Conservation (phyloP, 495 filamentous ascomycete species). For the Cudoniella acicularis region DNA sequence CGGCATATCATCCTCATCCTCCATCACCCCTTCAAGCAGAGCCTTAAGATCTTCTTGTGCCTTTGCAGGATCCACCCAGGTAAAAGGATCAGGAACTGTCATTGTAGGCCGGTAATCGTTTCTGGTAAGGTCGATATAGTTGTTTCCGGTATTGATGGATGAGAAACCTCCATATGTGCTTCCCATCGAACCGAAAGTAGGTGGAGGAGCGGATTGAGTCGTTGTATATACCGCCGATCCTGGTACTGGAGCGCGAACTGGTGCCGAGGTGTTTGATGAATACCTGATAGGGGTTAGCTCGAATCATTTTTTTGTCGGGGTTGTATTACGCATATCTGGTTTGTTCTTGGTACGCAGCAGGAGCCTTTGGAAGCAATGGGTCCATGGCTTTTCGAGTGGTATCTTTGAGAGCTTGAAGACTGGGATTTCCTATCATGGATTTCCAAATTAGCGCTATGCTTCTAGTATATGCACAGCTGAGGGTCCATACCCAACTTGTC, state of each 20-base stretch:
- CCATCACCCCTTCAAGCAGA: slow-evolving; percentile 80
- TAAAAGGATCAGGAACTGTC: slow-evolving; percentile 45
- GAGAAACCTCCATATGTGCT: slow-evolving; percentile 16
- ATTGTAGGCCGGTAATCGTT: slow-evolving; percentile 14
- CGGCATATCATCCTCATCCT: slow-evolving; percentile 69
- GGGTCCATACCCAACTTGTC: slow-evolving; percentile 2
- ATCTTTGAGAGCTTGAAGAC: slow-evolving; percentile 22
- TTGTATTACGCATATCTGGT: slow-evolving; percentile 4
- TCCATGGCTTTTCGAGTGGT: slow-evolving; percentile 8
- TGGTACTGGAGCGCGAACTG: slow-evolving; percentile 10
- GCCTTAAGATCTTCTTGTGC: slow-evolving; percentile 85
- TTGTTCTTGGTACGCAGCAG: slow-evolving; percentile 9
- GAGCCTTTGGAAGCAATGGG: slow-evolving; percentile 16
- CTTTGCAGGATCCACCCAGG: slow-evolving; percentile 72
- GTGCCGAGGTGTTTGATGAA: not conserved
- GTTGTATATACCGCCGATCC: slow-evolving; percentile 15
- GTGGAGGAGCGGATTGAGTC: slow-evolving; percentile 15
- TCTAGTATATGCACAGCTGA: not conserved
- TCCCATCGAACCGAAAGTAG: slow-evolving; percentile 23
- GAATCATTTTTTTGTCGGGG: too few relatives aligned
- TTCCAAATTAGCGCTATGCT: not conserved
- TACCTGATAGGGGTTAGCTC: too few relatives aligned
- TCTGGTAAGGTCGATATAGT: slow-evolving; percentile 25
- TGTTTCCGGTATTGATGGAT: slow-evolving; percentile 10
- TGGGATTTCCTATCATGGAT: slow-evolving; percentile 15